Evolutionary conservation across 1,284 basidiomycete genomes (phyloP), one percentile per base, ranked within the genome.

Genomic region (Pseudozyma flocculosa): DNA sequence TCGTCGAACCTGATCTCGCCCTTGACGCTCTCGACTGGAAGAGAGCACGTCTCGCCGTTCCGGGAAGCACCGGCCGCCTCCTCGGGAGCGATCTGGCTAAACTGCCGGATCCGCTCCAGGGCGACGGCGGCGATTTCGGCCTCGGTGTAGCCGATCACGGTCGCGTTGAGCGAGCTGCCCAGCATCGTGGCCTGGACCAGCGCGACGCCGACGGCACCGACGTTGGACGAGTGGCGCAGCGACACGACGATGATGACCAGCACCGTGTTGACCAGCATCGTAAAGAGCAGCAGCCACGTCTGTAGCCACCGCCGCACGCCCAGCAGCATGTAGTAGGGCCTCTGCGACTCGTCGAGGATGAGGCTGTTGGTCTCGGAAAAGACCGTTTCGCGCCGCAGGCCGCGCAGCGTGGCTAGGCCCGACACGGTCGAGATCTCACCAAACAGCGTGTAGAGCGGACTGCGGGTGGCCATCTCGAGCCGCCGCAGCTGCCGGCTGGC

Each of bases 61-160:
- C n/a, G n/a, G n/a, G n/a, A n/a, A n/a, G n/a, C n/a, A n/a, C n/a
- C n/a, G n/a, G n/a, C n/a, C 15, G 36, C 43, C 10, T 57, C 57
- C 34, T 76, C 75, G 7, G 54, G 53, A 13, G 57, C 59, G 8
- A 78, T 57, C 0, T 63, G 40, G 19, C 53, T 54, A 29, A 78
- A 69, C 42, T 77, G 74, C 30, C 67, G 69, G n/a, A 79, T 59
- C 3, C 78, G 65, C 40, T 77, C 78, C 18, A 79, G 54, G 4
- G 76, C 73, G 9, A 79, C 73, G 10, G 71, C 66, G 0, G 73
- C 76, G 47, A 79, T 79, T 48, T 79, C 78, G n/a, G 73, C 64
- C 17, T 71, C 63, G 22, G 75, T 76, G 57, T 73, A 77, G 34
- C 68, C 57, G 44, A 76, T 48, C 5, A 75, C 43, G 15, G 41